Evolutionary conservation across 768 basidiomycete genomes (phyloP).

Genomic region (Goffeauzyma gilvescens): DNA sequence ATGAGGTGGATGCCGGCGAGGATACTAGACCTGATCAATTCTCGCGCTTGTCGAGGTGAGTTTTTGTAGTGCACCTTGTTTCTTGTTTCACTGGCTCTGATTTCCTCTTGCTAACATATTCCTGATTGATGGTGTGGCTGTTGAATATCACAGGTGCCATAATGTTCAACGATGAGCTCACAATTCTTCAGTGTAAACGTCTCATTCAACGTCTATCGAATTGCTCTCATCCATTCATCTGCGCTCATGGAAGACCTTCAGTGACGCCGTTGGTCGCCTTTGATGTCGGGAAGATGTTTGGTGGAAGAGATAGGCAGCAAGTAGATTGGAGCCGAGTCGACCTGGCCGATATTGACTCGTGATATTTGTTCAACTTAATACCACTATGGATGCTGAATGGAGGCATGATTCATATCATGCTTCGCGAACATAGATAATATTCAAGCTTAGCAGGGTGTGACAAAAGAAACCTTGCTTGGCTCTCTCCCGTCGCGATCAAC

Average conservation of each 20-base stretch:
- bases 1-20: conserved; percentile 64
- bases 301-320: too few species aligned
- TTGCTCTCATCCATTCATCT: conserved; percentile 77
- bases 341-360: too few species aligned
- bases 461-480: too few species aligned
- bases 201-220: conserved; percentile 50
- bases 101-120: not conserved
- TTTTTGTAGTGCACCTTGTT: conserved; percentile 3
- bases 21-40: conserved; percentile 69
- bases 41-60: conserved; percentile 84
- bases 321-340: too few species aligned
- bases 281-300: too few species aligned
- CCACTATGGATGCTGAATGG: too few species aligned
- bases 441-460: too few species aligned
- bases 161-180: conserved; percentile 82
- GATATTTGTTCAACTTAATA: too few species aligned
- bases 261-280: conserved; percentile 40
- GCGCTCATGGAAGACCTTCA: conserved; percentile 74
- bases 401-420: too few species aligned
- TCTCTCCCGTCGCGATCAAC: too few species aligned
- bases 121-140: not conserved
- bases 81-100: not conserved
- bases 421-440: too few species aligned
- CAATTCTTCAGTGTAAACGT: conserved; percentile 45
- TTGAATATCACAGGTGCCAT: conserved; percentile 50